Evolutionary conservation across 352 stramenopile species (phyloP).

Genomic region (Phytophthora pinifolia): DNA sequence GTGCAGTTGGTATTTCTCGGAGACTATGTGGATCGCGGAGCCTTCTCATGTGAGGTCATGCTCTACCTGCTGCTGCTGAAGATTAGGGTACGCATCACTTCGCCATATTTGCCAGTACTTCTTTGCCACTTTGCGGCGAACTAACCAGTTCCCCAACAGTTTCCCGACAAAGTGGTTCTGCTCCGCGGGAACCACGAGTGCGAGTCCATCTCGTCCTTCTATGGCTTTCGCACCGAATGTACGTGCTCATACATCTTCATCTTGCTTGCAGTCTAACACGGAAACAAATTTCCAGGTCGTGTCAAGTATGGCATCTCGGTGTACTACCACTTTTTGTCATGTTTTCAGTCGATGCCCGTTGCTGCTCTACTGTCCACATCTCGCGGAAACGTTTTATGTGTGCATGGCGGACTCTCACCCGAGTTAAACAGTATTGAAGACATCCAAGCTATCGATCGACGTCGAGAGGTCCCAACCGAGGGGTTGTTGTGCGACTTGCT

Average conservation of each 20-base stretch:
- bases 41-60: slow-evolving; percentile 83
- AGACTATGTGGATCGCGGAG: slow-evolving; percentile 81
- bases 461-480: slow-evolving; percentile 56
- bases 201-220: slow-evolving; percentile 86
- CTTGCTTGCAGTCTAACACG: too few species aligned
- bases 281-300: slow-evolving; percentile 29
- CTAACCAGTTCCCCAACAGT: slow-evolving; percentile 25
- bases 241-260: neutral
- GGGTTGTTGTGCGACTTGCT: slow-evolving; percentile 74
- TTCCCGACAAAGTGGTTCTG: slow-evolving; percentile 58
- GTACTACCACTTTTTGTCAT: slow-evolving; percentile 83
- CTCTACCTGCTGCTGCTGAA: slow-evolving; percentile 80
- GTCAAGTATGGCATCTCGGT: slow-evolving; percentile 79
- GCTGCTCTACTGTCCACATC: slow-evolving; percentile 52
- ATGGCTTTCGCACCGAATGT: slow-evolving; percentile 85
- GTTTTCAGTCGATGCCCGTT: slow-evolving; percentile 75
- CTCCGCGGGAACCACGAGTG: slow-evolving; percentile 85
- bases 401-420: slow-evolving; percentile 73
- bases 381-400: slow-evolving; percentile 57
- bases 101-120: neutral
- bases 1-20: slow-evolving; percentile 70
- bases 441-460: slow-evolving; percentile 63
- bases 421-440: slow-evolving; percentile 48
- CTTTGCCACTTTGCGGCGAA: slow-evolving; percentile 3
- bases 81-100: slow-evolving; percentile 30